Evolutionary conservation across 345 rosid genomes (phyloP).

Genomic region (Salix caprea): DNA sequence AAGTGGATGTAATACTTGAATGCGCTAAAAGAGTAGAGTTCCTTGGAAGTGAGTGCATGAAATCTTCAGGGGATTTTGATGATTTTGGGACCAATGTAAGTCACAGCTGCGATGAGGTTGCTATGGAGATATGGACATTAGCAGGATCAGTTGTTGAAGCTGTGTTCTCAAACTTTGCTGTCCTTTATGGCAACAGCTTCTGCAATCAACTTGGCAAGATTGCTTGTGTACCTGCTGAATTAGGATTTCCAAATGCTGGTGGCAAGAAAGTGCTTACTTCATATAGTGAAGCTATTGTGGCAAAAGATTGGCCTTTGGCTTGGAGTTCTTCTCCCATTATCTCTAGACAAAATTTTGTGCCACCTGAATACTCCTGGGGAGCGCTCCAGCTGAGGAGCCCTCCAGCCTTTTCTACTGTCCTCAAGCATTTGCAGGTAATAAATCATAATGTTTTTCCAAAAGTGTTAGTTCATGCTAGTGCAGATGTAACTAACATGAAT

Average conservation of each 20-base stretch:
- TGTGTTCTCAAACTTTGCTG: conserved; percentile 73
- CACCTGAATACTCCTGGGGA: conserved; percentile 87
- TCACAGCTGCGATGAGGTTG: conserved; percentile 48
- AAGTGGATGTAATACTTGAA: conserved; percentile 80
- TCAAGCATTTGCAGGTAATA: conserved; percentile 79
- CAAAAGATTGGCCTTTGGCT: conserved; percentile 89
- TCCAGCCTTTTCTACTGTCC: conserved; percentile 69
- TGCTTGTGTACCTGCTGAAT: conserved; percentile 82
- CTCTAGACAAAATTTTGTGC: conserved; percentile 65
- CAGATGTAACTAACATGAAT: conserved; percentile 17
- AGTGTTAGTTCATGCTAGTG: background rate
- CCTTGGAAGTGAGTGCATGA: conserved; percentile 61
- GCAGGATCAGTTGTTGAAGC: conserved; percentile 88
- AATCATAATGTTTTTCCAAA: background rate
- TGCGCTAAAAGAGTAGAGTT: conserved; percentile 76
- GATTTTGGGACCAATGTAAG: conserved; percentile 49
- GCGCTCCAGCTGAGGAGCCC: conserved; percentile 80
- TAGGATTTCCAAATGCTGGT: conserved; percentile 68
- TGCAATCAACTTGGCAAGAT: conserved; percentile 72
- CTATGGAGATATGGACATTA: conserved; percentile 63
- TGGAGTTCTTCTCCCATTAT: conserved; percentile 87
- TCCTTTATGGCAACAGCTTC: conserved; percentile 68
- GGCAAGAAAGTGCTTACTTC: conserved; percentile 82
- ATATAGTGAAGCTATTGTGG: conserved; percentile 65
- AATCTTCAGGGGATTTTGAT: conserved; percentile 41